Evolutionary conservation across 176 grass and related monocot species (phyloP).

Genomic region (Oryza longistaminata): DNA sequence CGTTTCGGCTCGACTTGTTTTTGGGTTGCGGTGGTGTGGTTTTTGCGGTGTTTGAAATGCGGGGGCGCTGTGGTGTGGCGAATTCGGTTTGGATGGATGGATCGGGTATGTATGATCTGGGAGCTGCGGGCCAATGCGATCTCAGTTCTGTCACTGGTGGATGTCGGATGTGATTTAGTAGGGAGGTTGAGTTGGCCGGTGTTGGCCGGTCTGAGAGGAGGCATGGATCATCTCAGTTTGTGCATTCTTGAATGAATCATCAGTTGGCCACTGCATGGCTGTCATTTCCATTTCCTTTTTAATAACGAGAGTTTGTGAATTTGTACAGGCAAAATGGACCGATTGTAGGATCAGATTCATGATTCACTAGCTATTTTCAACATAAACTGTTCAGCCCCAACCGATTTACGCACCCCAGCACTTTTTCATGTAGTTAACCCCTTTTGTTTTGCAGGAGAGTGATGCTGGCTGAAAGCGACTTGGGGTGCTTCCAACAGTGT

Average conservation of each 20-base stretch:
- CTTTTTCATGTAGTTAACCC: background rate
- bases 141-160: background rate
- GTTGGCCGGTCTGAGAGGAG: background rate
- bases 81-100: background rate
- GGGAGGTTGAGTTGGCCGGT: background rate
- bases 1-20: background rate
- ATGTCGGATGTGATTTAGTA: background rate
- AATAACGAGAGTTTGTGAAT: background rate
- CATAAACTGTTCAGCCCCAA: background rate
- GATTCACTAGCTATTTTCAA: background rate
- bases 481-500: background rate
- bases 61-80: background rate
- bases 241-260: background rate
- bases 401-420: background rate
- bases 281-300: background rate
- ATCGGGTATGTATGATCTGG: background rate
- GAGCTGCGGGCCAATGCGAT: background rate
- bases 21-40: background rate
- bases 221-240: background rate
- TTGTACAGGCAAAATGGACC: background rate
- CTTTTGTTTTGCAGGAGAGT: background rate
- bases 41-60: background rate
- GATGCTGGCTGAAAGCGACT: slow-evolving; percentile 6
- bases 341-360: background rate
- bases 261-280: background rate